A percentile compares a stretch with the other conserved stretches of the same genome.
Conservation (phyloP, 441 rosid species). For the Geranium incanum region DNA sequence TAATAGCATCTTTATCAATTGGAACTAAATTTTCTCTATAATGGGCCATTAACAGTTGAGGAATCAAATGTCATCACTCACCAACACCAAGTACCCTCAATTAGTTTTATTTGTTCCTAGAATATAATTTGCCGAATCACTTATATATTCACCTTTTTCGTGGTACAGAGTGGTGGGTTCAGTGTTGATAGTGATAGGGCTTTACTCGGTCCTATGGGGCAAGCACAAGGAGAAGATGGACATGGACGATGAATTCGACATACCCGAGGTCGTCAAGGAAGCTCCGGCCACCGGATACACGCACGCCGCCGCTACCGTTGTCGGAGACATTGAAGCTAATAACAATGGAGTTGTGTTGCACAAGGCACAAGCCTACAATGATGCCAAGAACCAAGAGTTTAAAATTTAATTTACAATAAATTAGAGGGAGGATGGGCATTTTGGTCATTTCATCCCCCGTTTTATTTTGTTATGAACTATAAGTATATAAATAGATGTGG, state of each 20-base stretch:
- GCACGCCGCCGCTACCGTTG: neutral
- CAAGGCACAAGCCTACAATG: constrained; percentile 11
- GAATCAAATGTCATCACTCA: neutral
- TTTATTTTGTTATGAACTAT: neutral
- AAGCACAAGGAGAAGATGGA: constrained; percentile 38
- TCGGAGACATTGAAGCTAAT: neutral
- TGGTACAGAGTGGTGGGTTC: constrained; percentile 33
- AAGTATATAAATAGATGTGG: neutral
- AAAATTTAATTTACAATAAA: neutral
- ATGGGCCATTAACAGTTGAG: neutral
- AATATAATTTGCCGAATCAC: too few relatives aligned
- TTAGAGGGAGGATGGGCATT: neutral
- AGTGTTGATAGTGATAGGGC: constrained; percentile 33
- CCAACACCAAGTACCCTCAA: neutral
- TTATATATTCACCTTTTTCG: too few relatives aligned
- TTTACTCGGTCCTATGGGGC: constrained; percentile 44
- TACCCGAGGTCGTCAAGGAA: constrained; percentile 3
- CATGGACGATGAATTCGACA: constrained; percentile 14
- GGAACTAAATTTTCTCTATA: neutral
- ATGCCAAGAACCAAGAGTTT: constrained; percentile 21
- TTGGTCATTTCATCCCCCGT: neutral
- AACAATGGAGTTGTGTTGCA: neutral
- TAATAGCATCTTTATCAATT: neutral
- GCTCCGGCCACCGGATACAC: constrained; percentile 9
- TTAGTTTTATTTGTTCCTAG: neutral